Evolutionary conservation across 345 rosid genomes (phyloP), one percentile per base, ranked within the genome.

Genomic region (Ceriops zippeliana): DNA sequence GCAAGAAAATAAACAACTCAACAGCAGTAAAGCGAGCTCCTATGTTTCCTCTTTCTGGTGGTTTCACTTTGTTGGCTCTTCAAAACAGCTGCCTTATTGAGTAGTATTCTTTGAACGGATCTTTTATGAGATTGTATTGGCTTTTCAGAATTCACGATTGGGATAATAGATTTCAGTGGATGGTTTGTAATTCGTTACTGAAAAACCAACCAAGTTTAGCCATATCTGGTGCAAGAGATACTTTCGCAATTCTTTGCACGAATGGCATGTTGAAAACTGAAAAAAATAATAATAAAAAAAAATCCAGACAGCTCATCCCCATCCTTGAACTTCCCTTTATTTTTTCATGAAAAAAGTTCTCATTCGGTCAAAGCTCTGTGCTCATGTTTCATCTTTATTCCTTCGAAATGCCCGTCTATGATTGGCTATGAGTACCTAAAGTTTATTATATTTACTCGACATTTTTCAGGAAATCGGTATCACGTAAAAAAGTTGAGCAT

Each of bases 1-100:
- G 76, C 76, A 72, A 79, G 84, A 76, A 78, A 90, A 86, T 90
- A 90, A 90, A 83, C 76, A 74, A 84, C 87, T 78, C 75, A 51
- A 64, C 80, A 85, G 79, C 96, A 68, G 69, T 49, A 34, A 52
- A 77, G 73, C 76, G 65, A 69, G 53, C 52, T 68, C 76, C 67
- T 37, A n/a, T 61, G 30, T 73, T 78, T 52, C 22, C 47, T 70
- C 38, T 26, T 5, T 62, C 66, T 78, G 75, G 59, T 2, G 62
- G 70, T 66, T 70, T 76, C 57, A 60, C 65, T 30, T 57, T 66
- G 69, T 49, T 70, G 79, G 66, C 70, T 75, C 72, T 67, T 28
- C 64, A 56, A 56, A 69, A 52, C 66, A 62, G 57, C 61, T 58
- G 58, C 58, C 28, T 57, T 42, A 19, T 42, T 3, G 49, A 13